phyloP scores from a whole-genome alignment of 192 early-diverging fungal species.

The Ambispora gerdemannii region DNA sequence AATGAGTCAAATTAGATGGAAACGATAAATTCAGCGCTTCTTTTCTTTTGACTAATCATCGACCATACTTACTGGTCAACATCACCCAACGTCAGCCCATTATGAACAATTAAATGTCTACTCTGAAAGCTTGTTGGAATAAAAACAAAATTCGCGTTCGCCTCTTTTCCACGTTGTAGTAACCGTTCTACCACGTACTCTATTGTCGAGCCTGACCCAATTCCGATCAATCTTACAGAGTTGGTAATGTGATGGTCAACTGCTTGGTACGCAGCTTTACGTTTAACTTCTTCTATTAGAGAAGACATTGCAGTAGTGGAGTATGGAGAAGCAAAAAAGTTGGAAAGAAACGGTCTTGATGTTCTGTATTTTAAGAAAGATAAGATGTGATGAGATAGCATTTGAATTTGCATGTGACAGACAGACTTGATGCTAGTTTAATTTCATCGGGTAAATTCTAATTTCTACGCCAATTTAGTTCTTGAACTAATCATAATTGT shows the following conservation, averaged over 20 bases:
- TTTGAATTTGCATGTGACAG: too few species aligned
- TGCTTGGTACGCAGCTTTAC: constrained; percentile 80
- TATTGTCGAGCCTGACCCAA: constrained; percentile 85
- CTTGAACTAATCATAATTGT: too few species aligned
- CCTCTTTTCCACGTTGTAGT: constrained; percentile 56
- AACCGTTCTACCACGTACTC: constrained; percentile 85
- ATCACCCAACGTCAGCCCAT: constrained; percentile 74
- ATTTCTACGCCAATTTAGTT: too few species aligned
- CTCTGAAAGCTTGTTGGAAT: constrained; percentile 94
- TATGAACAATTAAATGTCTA: constrained; percentile 75
- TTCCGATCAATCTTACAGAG: constrained; percentile 72
- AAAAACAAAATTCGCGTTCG: constrained; percentile 72
- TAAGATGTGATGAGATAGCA: too few species aligned
- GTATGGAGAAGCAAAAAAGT: too few species aligned
- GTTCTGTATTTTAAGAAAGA: too few species aligned
- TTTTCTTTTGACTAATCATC: too few species aligned
- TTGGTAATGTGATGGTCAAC: constrained; percentile 83
- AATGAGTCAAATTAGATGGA: not conserved
- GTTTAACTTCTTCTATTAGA: constrained; percentile 72
- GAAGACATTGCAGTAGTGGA: constrained; percentile 31
- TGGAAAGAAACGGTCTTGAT: too few species aligned
- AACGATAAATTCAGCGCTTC: constrained; percentile 22
- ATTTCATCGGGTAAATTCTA: too few species aligned
- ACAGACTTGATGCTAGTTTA: too few species aligned
- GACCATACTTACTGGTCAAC: constrained; percentile 65